These are phyloP conservation scores for Trichoderma aggressivum DNA, from an alignment of 2,329 filamentous ascomycete genomes.

Conservation along the genomic window DNA sequence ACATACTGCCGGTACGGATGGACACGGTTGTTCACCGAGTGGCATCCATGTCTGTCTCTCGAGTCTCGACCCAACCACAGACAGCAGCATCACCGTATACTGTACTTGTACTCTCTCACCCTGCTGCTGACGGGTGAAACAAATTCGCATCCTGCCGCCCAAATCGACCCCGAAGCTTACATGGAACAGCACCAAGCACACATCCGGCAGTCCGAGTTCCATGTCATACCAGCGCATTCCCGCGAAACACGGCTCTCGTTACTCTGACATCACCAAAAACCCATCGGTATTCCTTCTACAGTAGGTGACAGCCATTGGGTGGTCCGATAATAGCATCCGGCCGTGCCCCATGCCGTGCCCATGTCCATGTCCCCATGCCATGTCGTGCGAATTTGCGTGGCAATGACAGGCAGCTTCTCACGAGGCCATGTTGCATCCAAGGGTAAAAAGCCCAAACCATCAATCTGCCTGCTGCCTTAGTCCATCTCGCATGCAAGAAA, in stretches of 20 bases:
- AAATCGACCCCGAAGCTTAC: not conserved
- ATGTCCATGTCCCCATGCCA: not conserved
- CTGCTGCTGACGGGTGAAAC: slow-evolving; percentile 4
- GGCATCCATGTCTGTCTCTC: not conserved
- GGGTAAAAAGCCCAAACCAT: not conserved
- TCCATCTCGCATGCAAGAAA: not conserved
- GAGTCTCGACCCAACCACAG: not conserved
- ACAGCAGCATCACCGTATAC: not conserved
- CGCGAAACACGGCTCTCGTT: not conserved
- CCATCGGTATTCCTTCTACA: not conserved
- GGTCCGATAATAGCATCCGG: slow-evolving; percentile 2
- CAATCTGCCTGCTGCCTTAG: not conserved
- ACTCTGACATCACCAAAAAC: not conserved
- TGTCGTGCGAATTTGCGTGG: not conserved
- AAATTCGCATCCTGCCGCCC: not conserved
- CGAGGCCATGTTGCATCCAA: slow-evolving; percentile 6
- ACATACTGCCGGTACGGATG: not conserved
- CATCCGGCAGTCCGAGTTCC: not conserved
- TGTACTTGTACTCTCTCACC: not conserved
- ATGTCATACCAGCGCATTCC: not conserved
- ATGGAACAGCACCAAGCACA: not conserved
- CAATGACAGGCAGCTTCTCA: not conserved
- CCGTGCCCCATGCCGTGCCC: not conserved
- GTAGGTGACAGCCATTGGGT: slow-evolving; percentile 8
- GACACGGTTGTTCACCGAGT: not conserved